Evolutionary conservation across 805 yeast species (phyloP).

Genomic region (Candida tammaniensis): DNA sequence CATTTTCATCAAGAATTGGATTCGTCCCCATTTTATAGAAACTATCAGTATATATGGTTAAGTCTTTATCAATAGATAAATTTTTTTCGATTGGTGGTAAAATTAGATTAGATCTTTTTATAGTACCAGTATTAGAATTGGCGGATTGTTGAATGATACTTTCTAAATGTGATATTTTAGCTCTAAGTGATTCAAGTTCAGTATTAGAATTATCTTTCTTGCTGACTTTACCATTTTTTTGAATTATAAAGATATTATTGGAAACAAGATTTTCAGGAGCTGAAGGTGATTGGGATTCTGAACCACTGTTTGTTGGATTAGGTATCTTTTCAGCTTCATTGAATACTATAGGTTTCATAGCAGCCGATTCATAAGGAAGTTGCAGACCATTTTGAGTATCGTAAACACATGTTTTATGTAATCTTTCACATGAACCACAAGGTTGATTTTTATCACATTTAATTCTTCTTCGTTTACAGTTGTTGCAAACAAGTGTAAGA

Average conservation of each 20-base stretch:
- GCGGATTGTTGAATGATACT: too few species aligned
- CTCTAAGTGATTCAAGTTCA: not conserved
- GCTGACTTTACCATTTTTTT: not conserved
- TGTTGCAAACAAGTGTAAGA: slow-evolving; percentile 32
- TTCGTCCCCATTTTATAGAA: slow-evolving; percentile 1
- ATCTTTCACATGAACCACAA: slow-evolving; percentile 27
- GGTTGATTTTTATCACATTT: slow-evolving; percentile 37
- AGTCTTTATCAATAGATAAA: too few species aligned
- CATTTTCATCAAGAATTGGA: not conserved
- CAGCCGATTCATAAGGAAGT: slow-evolving; percentile 19
- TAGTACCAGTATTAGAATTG: too few species aligned
- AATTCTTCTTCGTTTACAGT: slow-evolving; percentile 31
- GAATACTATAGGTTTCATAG: slow-evolving; percentile 18
- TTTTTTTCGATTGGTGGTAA: too few species aligned
- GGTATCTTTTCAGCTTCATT: not conserved
- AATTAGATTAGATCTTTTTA: too few species aligned
- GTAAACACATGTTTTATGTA: slow-evolving; percentile 20
- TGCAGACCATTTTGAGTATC: not conserved
- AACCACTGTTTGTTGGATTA: not conserved
- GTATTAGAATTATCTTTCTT: not conserved
- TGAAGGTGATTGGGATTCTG: not conserved
- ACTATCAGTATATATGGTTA: not conserved
- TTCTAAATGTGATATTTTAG: not conserved
- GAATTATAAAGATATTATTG: too few species aligned
- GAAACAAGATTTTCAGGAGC: too few species aligned